Evolutionary conservation across 306 rosid species (phyloP).

Genomic region (Leucaena leucocephala): DNA sequence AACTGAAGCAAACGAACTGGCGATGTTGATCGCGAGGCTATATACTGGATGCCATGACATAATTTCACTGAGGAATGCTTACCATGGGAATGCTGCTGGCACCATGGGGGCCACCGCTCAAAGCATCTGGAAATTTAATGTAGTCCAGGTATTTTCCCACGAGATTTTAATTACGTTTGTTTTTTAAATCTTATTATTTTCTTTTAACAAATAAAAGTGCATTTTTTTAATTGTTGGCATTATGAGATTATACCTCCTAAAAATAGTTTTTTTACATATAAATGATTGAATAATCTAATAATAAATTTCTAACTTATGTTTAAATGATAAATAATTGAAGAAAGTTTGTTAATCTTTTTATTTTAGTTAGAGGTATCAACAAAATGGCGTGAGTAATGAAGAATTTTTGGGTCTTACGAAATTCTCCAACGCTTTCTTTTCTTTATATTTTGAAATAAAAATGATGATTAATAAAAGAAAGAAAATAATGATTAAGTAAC

Average conservation of each 20-base stretch:
- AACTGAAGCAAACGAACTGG: conserved; percentile 75
- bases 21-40: conserved; percentile 59
- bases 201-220: not conserved
- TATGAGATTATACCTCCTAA: too few relatives aligned
- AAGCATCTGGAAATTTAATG: conserved; percentile 62
- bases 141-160: conserved; percentile 49
- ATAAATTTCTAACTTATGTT: not conserved
- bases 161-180: too few relatives aligned
- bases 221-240: not conserved
- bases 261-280: not conserved
- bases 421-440: not conserved
- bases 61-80: conserved; percentile 65
- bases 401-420: not conserved
- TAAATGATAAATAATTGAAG: not conserved
- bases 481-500: not conserved
- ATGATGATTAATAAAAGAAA: not conserved
- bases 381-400: not conserved
- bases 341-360: not conserved
- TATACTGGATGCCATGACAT: conserved; percentile 69
- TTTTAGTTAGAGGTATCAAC: not conserved
- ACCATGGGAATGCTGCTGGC: conserved; percentile 71
- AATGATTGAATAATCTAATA: too few relatives aligned
- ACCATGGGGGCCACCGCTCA: conserved; percentile 86
- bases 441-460: not conserved
- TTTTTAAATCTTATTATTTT: too few relatives aligned